Percentiles rank a stretch among this genome's conserved stretches.
Evolutionary conservation across 2,329 filamentous ascomycete genomes (phyloP).

Genomic region (Colletotrichum costaricense): DNA sequence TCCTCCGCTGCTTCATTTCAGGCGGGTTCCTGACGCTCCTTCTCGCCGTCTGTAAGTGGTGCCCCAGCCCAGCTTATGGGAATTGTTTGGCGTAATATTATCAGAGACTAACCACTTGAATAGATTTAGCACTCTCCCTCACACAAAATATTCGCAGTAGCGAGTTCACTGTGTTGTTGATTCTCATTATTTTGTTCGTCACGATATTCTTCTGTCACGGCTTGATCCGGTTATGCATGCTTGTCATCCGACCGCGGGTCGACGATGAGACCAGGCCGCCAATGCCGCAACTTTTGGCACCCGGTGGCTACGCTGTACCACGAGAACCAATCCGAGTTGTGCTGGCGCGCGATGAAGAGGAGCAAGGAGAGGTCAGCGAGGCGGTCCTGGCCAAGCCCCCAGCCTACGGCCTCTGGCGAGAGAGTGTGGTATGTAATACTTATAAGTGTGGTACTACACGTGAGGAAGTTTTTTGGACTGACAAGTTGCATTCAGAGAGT

Average conservation of each 20-base stretch:
- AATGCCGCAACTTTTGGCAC: slow-evolving; percentile 59
- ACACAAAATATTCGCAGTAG: slow-evolving; percentile 71
- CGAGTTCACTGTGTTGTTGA: slow-evolving; percentile 83
- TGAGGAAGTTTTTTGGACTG: background rate
- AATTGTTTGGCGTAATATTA: background rate
- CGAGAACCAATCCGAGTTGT: slow-evolving; percentile 80
- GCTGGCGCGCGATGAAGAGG: slow-evolving; percentile 80
- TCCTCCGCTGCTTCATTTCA: slow-evolving; percentile 73
- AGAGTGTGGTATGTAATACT: slow-evolving; percentile 74
- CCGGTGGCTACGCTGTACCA: slow-evolving; percentile 77
- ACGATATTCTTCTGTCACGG: slow-evolving; percentile 86
- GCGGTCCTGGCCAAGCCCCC: slow-evolving; percentile 75
- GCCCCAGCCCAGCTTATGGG: background rate
- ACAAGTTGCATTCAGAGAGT: slow-evolving; percentile 65
- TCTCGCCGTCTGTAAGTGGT: slow-evolving; percentile 73
- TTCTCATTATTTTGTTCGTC: slow-evolving; percentile 79
- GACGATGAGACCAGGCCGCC: slow-evolving; percentile 37
- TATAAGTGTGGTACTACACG: background rate
- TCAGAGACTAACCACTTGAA: background rate
- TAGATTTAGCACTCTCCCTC: slow-evolving; percentile 80
- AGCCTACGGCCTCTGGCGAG: slow-evolving; percentile 87
- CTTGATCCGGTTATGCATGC: slow-evolving; percentile 78
- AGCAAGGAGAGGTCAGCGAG: slow-evolving; percentile 58
- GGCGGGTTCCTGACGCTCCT: slow-evolving; percentile 70
- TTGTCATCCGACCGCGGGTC: slow-evolving; percentile 62